Evolutionary conservation across 1,284 basidiomycete genomes (phyloP).

Genomic region (Filobasidium uniguttulatum): DNA sequence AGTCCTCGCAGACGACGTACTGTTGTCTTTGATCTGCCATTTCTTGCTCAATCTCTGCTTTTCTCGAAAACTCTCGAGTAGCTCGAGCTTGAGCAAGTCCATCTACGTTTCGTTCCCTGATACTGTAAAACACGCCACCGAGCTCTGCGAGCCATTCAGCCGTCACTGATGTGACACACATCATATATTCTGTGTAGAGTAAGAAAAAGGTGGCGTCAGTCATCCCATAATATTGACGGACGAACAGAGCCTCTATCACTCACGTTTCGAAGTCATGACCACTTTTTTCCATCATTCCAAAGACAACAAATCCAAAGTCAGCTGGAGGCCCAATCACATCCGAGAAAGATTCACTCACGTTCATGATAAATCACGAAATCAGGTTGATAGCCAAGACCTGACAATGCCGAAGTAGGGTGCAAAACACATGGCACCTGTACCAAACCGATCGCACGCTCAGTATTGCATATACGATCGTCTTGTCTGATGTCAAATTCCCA

Average conservation of each 20-base stretch:
- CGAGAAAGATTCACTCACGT: slow-evolving; percentile 32
- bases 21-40: slow-evolving; percentile 75
- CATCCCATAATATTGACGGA: slow-evolving; percentile 2
- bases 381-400: slow-evolving; percentile 89
- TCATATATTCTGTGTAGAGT: slow-evolving; percentile 65
- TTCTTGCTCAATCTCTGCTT: slow-evolving; percentile 70
- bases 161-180: slow-evolving; percentile 86
- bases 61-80: slow-evolving; percentile 76
- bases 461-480: background rate
- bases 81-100: slow-evolving; percentile 53
- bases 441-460: too few species aligned
- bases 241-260: slow-evolving; percentile 12
- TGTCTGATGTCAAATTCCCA: slow-evolving; percentile 1
- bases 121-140: slow-evolving; percentile 87
- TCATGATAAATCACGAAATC: slow-evolving; percentile 96
- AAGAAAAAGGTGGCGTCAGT: background rate
- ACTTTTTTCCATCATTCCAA: slow-evolving; percentile 40
- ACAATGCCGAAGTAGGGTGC: slow-evolving; percentile 91
- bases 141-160: slow-evolving; percentile 90
- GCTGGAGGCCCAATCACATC: slow-evolving; percentile 18
- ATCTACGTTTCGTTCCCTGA: slow-evolving; percentile 89
- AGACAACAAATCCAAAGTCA: slow-evolving; percentile 1
- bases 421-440: slow-evolving; percentile 41
- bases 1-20: slow-evolving; percentile 43
- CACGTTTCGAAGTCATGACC: slow-evolving; percentile 74